phyloP scores from a whole-genome alignment of 805 yeast species.

The Ogataea neopini region DNA sequence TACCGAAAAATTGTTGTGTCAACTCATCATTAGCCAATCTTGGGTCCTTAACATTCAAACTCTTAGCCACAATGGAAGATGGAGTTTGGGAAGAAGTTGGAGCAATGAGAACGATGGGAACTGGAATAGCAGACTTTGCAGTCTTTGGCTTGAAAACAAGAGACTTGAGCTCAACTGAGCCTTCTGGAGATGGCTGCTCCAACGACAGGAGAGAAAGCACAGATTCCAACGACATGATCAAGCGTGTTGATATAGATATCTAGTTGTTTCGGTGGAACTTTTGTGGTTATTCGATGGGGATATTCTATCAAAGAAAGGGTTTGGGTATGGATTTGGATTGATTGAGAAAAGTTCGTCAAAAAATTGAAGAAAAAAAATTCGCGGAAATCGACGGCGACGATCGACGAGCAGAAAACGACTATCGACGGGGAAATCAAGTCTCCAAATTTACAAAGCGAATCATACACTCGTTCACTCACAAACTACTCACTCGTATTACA shows the following conservation, averaged over 20 bases:
- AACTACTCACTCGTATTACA: no score
- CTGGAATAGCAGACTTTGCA: constrained; percentile 73
- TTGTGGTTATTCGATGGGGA: not conserved
- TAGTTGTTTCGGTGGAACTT: not conserved
- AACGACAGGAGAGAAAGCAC: constrained; percentile 67
- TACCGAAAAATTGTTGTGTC: constrained; percentile 60
- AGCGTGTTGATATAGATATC: not conserved
- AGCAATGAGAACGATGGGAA: constrained; percentile 81
- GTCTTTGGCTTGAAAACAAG: constrained; percentile 91
- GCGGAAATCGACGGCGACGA: no score
- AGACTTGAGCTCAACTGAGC: constrained; percentile 62
- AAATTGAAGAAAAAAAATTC: constrained; percentile 2
- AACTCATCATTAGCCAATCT: constrained; percentile 84
- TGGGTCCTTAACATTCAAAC: constrained; percentile 77
- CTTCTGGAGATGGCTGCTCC: constrained; percentile 51
- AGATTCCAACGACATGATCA: constrained; percentile 64
- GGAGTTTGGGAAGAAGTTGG: constrained; percentile 71
- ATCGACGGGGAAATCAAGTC: no score
- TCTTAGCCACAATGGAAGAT: constrained; percentile 59
- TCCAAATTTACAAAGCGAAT: no score
- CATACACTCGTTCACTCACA: no score
- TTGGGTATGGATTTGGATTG: not conserved
- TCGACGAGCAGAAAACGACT: not conserved
- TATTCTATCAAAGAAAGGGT: not conserved
- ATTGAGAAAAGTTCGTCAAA: not conserved